Evolutionary conservation across 2,329 filamentous ascomycete species (phyloP).

Genomic region (Fusarium sp.): DNA sequence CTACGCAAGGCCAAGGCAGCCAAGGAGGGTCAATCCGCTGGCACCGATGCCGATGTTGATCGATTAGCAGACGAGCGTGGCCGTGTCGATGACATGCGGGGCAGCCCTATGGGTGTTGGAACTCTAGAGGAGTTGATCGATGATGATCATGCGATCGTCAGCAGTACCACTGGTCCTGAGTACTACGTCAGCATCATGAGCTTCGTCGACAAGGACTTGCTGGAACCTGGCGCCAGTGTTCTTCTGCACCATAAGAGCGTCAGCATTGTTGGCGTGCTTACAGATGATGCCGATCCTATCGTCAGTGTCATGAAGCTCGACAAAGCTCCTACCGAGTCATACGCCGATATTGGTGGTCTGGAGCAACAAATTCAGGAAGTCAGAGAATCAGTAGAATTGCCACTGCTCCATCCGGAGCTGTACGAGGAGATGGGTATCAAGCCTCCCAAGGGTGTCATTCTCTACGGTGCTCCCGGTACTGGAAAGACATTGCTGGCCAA

Average conservation of each 20-base stretch:
- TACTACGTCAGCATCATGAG: slow-evolving; percentile 99
- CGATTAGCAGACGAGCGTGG: slow-evolving; percentile 93
- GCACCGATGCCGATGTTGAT: slow-evolving; percentile 78
- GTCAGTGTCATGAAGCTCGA: slow-evolving; percentile 99
- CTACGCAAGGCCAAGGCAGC: slow-evolving; percentile 90
- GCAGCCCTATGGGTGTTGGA: slow-evolving; percentile 97
- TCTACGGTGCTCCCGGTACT: slow-evolving; percentile 96
- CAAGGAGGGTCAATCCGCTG: slow-evolving; percentile 73
- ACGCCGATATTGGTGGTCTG: slow-evolving; percentile 96
- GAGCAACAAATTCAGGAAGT: slow-evolving; percentile 98
- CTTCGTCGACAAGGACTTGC: slow-evolving; percentile 97
- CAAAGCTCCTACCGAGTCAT: slow-evolving; percentile 97
- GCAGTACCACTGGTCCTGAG: slow-evolving; percentile 94
- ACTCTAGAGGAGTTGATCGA: slow-evolving; percentile 99
- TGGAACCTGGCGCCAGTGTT: slow-evolving; percentile 95
- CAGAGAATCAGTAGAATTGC: slow-evolving; percentile 94
- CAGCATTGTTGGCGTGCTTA: slow-evolving; percentile 95
- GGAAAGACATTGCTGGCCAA: slow-evolving; percentile 97
- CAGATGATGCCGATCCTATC: slow-evolving; percentile 92
- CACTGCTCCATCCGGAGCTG: slow-evolving; percentile 91
- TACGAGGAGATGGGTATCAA: slow-evolving; percentile 99
- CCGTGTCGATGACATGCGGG: slow-evolving; percentile 97
- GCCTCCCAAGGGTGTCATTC: slow-evolving; percentile 98
- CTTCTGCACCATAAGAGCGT: slow-evolving; percentile 97
- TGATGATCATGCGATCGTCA: slow-evolving; percentile 98